Evolutionary conservation across 305 asterid species (phyloP).

Genomic region (Fraxinus albicans): DNA sequence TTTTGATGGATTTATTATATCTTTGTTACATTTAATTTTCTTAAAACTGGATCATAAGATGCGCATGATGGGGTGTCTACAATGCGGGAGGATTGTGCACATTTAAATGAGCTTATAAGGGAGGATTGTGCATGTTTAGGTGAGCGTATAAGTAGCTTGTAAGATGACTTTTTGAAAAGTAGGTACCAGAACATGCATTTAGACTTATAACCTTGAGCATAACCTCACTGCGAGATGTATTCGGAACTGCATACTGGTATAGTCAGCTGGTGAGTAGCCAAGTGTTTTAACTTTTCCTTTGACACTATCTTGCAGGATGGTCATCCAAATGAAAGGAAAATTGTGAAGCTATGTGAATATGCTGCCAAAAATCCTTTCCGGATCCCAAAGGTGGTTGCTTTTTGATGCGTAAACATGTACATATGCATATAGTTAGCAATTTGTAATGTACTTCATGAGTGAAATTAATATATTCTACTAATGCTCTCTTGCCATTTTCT

Average conservation of each 20-base stretch:
- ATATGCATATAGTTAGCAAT: neutral
- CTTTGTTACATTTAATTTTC: neutral
- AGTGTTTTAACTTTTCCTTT: neutral
- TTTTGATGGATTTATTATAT: neutral
- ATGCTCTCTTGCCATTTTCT: slow-evolving; percentile 16
- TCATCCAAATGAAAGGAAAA: slow-evolving; percentile 68
- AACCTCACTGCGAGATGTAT: neutral
- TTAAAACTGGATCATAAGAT: neutral
- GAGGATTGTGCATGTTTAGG: neutral
- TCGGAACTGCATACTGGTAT: neutral
- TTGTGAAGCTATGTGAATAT: slow-evolving; percentile 86
- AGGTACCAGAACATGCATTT: neutral
- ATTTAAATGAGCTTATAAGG: neutral
- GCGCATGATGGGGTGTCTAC: neutral
- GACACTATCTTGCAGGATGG: slow-evolving; percentile 54
- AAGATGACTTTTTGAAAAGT: neutral
- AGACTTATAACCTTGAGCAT: neutral
- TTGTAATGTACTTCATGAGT: slow-evolving; percentile 4
- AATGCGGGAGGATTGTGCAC: neutral
- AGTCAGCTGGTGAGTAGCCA: neutral
- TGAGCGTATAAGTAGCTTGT: neutral
- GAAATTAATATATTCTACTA: slow-evolving; percentile 7
- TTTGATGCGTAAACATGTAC: neutral
- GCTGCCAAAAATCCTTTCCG: slow-evolving; percentile 91
- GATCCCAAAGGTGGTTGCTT: slow-evolving; percentile 71